Base-by-base conservation (phyloP, 2,329 filamentous ascomycete species). In the Capronia epimyces region DNA sequence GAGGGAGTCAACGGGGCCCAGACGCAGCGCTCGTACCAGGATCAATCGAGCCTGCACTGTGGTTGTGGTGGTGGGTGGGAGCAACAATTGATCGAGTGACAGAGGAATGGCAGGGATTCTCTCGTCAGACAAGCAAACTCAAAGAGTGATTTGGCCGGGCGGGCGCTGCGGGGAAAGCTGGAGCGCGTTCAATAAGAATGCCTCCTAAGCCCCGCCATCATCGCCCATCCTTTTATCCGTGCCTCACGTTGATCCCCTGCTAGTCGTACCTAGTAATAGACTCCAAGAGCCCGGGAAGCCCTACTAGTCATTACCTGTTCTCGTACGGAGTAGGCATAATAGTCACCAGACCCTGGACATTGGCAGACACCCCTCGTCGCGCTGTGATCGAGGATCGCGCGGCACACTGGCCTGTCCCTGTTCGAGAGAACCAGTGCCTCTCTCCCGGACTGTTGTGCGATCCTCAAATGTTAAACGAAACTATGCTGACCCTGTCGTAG, bases 191-290 rank as follows among this genome's bases (percentile, higher is more conserved):
- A 34, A 29, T 37, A 12, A 24, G 6, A 34, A n/a, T 34, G 13
- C 13, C n/a, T 5, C 31, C 13, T 13, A 15, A 13, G 43, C 37
- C 37, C 48, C 44, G 43, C 39, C 52, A 48, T 45, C 34, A 34
- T 18, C 31, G 5, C 6, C 31, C 13, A 37, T 46, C 52, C 52
- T 55, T 55, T 55, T 52, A 55, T 49, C 52, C 52, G 52, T 41
- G 41, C 41, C 41, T 43, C 41, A 31, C 18, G 16, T 29, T 7
- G 24, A 6, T 25, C 16, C 3, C n/a, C 40, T 34, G 27, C 27
- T 29, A 29, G 27, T 29, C 27, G 8, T n/a, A n/a, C n/a, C n/a
- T n/a, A n/a, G n/a, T n/a, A n/a, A n/a, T n/a, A n/a, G n/a, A n/a
- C n/a, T n/a, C n/a, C n/a, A n/a, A n/a, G n/a, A n/a, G n/a, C n/a